Percentiles rank a stretch among this genome's conserved stretches.
Conservation (phyloP, 2,329 filamentous ascomycete species). For the Hymenoscyphus repandus region DNA sequence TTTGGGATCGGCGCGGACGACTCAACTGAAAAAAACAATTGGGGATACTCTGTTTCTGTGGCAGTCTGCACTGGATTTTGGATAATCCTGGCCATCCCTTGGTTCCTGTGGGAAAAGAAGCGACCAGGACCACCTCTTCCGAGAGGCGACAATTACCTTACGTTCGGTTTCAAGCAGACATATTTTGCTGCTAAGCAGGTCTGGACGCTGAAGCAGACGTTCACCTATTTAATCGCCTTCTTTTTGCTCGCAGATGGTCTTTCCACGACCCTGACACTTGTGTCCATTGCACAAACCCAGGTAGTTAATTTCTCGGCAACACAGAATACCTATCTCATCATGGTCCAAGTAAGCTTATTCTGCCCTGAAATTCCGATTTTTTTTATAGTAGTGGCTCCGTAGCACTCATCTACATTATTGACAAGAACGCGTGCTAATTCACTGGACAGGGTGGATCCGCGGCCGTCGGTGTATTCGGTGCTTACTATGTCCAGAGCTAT, state of each 20-base stretch:
- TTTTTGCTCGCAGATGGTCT: constrained; percentile 30
- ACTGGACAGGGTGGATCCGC: constrained; percentile 26
- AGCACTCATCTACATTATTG: too few species aligned
- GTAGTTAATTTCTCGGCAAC: constrained; percentile 28
- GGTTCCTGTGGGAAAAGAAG: constrained; percentile 31
- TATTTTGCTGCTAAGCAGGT: constrained; percentile 26
- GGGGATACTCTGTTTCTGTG: constrained; percentile 29
- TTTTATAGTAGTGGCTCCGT: too few species aligned
- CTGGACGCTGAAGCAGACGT: constrained; percentile 28
- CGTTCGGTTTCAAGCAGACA: constrained; percentile 29
- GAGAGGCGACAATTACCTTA: constrained; percentile 25
- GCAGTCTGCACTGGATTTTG: constrained; percentile 29
- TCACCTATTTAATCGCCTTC: constrained; percentile 28
- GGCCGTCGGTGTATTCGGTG: constrained; percentile 22
- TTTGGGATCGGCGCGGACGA: constrained; percentile 25
- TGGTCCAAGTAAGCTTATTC: too few species aligned
- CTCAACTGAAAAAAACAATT: constrained; percentile 25
- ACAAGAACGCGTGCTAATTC: constrained; percentile 27
- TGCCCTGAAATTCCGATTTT: too few species aligned
- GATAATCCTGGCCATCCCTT: constrained; percentile 29
- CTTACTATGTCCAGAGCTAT: constrained; percentile 24
- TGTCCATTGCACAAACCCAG: constrained; percentile 27
- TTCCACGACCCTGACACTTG: constrained; percentile 23
- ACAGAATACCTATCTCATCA: constrained; percentile 27
- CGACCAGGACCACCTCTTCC: constrained; percentile 28